These are phyloP conservation scores for Choanephora cucurbitarum DNA, from an alignment of 371 early-diverging fungal genomes.

Conservation along the genomic window DNA sequence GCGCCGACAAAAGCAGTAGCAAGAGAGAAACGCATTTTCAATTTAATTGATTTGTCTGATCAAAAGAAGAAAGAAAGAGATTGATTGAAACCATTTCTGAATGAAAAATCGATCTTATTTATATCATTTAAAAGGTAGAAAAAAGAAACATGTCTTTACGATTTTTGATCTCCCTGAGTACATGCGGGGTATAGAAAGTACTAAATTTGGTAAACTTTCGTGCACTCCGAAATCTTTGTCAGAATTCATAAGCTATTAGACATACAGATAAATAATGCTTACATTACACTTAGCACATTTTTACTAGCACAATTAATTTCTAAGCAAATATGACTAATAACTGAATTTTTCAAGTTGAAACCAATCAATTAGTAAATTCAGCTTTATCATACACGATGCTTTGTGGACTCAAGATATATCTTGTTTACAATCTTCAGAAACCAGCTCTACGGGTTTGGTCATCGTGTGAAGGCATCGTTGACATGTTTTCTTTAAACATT, in stretches of 20 bases:
- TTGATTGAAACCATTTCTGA: neutral
- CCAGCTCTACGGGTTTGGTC: too few species aligned
- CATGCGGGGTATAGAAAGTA: neutral
- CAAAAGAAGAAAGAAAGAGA: neutral
- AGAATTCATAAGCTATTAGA: neutral
- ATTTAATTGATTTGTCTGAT: too few species aligned
- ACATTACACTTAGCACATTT: neutral
- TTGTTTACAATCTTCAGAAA: too few species aligned
- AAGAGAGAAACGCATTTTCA: constrained; percentile 21
- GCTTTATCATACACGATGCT: too few species aligned
- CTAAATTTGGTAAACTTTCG: neutral
- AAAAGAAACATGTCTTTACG: neutral
- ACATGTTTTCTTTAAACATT: too few species aligned
- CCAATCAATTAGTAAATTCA: neutral
- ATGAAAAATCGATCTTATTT: constrained; percentile 2
- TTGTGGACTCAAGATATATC: too few species aligned
- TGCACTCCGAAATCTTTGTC: neutral
- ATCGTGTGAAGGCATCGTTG: too few species aligned
- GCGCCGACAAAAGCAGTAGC: constrained; percentile 21
- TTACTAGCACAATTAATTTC: neutral
- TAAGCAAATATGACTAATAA: neutral
- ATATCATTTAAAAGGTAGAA: neutral
- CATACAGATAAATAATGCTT: neutral
- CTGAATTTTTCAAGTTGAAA: neutral
- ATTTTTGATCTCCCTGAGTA: neutral